Evolutionary conservation across 1,139 yeast species (phyloP).

Genomic region (Candida sanyaensis): DNA sequence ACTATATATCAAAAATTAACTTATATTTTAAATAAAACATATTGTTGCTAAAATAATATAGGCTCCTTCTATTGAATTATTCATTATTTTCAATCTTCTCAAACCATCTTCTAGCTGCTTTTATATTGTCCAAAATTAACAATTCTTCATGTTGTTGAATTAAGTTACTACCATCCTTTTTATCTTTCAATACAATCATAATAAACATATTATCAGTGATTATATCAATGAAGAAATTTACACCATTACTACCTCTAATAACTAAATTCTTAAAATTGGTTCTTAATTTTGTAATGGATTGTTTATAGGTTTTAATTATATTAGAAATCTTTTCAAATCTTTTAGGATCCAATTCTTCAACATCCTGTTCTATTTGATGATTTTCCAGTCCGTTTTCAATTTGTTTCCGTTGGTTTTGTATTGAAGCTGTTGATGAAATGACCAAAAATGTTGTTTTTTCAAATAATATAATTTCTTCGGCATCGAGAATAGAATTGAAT

Average conservation of each 20-base stretch:
- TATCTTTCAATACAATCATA: slow-evolving; percentile 63
- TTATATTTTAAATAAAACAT: no score
- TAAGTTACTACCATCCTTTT: slow-evolving; percentile 20
- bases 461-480: slow-evolving; percentile 87
- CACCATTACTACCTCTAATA: slow-evolving; percentile 70
- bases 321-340: slow-evolving; percentile 93
- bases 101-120: slow-evolving; percentile 67
- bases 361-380: slow-evolving; percentile 14
- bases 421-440: slow-evolving; percentile 67
- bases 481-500: slow-evolving; percentile 75
- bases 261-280: slow-evolving; percentile 80
- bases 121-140: slow-evolving; percentile 65
- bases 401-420: slow-evolving; percentile 26
- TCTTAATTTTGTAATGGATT: slow-evolving; percentile 85
- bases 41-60: no score
- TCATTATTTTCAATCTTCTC: slow-evolving; percentile 50
- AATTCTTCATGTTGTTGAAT: slow-evolving; percentile 56
- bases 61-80: neutral
- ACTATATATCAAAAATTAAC: no score
- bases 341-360: slow-evolving; percentile 68
- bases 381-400: slow-evolving; percentile 4
- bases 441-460: slow-evolving; percentile 94
- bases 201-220: slow-evolving; percentile 75
- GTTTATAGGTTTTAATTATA: slow-evolving; percentile 92
- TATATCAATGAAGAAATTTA: slow-evolving; percentile 66